These are phyloP conservation scores for Termitomyces sp. DNA, from an alignment of 768 basidiomycete genomes.

Conservation along the genomic window DNA sequence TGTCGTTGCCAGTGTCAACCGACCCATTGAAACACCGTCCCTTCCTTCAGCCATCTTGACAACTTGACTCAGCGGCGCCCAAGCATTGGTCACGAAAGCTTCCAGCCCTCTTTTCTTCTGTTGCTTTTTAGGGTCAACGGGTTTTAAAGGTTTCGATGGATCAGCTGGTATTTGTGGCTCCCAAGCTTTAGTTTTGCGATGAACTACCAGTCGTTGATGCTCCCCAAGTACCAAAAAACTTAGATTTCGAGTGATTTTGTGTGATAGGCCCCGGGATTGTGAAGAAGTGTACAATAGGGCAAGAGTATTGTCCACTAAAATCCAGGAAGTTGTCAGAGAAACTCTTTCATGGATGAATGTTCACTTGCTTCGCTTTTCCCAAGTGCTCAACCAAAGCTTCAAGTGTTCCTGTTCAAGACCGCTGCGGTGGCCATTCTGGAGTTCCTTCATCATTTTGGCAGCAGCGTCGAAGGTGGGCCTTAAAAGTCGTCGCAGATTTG, in stretches of 20 bases:
- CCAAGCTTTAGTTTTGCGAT: conserved; percentile 24
- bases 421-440: conserved; percentile 24
- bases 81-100: conserved; percentile 29
- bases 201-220: conserved; percentile 22
- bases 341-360: conserved; percentile 1
- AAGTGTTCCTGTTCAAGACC: conserved; percentile 22
- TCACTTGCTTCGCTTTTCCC: conserved; percentile 51
- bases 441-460: conserved; percentile 32
- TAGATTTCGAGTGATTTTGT: conserved; percentile 54
- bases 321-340: conserved; percentile 1
- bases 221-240: conserved; percentile 29
- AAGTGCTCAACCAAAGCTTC: conserved; percentile 39
- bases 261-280: conserved; percentile 55
- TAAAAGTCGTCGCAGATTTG: conserved; percentile 41
- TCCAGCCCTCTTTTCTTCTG: conserved; percentile 14
- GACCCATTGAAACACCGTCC: conserved; percentile 44
- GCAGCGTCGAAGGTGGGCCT: conserved; percentile 52
- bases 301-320: conserved; percentile 63
- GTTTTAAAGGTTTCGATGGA: conserved; percentile 9
- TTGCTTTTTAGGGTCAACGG: conserved; percentile 3
- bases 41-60: conserved; percentile 56
- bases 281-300: conserved; percentile 57
- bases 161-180: conserved; percentile 24
- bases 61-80: conserved; percentile 46
- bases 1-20: conserved; percentile 21